A percentile compares a stretch with the other conserved stretches of the same genome.
Evolutionary conservation across 176 grass and related monocot genomes (phyloP).

Genomic region (Pontederia crassipes): DNA sequence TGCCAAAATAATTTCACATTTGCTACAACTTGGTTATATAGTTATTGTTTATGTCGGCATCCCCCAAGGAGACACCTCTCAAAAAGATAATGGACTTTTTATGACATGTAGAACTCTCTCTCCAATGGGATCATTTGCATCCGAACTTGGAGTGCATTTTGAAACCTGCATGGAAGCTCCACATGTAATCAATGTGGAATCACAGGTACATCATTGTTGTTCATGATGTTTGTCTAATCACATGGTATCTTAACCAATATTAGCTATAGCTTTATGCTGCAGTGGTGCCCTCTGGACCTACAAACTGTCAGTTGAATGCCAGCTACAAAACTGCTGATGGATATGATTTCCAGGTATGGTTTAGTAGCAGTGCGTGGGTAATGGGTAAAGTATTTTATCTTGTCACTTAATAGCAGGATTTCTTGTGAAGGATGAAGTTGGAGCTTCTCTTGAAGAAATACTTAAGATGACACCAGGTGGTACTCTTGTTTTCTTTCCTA

Average conservation of each 20-base stretch:
- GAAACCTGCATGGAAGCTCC: constrained; percentile 88
- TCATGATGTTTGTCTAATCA: constrained; percentile 4
- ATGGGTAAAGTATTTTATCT: not conserved
- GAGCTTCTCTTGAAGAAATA: constrained; percentile 88
- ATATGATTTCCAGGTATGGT: constrained; percentile 69
- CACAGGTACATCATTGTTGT: constrained; percentile 40
- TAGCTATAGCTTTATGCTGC: constrained; percentile 68
- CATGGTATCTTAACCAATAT: not conserved
- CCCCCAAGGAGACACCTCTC: too few relatives aligned
- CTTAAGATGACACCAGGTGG: constrained; percentile 76
- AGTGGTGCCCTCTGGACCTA: constrained; percentile 66
- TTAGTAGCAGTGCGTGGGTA: not conserved
- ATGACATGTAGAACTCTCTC: constrained; percentile 59
- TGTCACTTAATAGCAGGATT: constrained; percentile 6
- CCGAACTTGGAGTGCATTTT: constrained; percentile 88
- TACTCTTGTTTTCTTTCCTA: constrained; percentile 90
- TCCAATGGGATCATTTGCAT: constrained; percentile 95
- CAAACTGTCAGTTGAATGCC: constrained; percentile 56
- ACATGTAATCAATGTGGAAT: constrained; percentile 83
- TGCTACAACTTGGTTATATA: too few relatives aligned
- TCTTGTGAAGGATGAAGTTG: constrained; percentile 72
- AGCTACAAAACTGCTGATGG: constrained; percentile 74
- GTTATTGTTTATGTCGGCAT: too few relatives aligned
- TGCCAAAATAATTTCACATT: too few relatives aligned
- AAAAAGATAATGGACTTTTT: too few relatives aligned